phyloP scores from a whole-genome alignment of 371 early-diverging fungal genomes.

The Mortierella sp. region DNA sequence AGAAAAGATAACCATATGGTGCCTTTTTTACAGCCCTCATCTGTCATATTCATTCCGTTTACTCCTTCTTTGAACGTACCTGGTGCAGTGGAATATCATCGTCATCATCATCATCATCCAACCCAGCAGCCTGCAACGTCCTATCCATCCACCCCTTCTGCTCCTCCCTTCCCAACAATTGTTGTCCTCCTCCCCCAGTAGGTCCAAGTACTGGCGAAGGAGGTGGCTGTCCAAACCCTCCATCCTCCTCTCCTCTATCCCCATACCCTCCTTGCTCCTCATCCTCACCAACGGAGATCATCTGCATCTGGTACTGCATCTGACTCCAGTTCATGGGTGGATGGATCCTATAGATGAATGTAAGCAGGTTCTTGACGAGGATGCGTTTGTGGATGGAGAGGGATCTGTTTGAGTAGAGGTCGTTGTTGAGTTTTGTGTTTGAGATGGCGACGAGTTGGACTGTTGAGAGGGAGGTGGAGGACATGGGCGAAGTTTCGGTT shows the following conservation, averaged over 20 bases:
- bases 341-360: slow-evolving; percentile 28
- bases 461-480: slow-evolving; percentile 17
- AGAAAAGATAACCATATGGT: no score
- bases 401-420: slow-evolving; percentile 42
- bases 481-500: background rate
- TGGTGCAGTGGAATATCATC: slow-evolving; percentile 1
- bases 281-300: slow-evolving; percentile 13
- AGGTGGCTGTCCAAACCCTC: background rate
- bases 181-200: background rate
- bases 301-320: slow-evolving; percentile 23
- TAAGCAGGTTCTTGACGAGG: slow-evolving; percentile 45
- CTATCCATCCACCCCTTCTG: slow-evolving; percentile 53
- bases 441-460: slow-evolving; percentile 32
- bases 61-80: background rate
- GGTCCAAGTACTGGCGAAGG: background rate
- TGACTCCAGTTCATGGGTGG: slow-evolving; percentile 29
- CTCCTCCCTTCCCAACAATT: slow-evolving; percentile 36
- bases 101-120: slow-evolving; percentile 28
- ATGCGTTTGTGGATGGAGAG: slow-evolving; percentile 42
- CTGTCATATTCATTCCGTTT: no score
- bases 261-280: background rate
- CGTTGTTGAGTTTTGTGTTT: slow-evolving; percentile 39
- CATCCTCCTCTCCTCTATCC: background rate
- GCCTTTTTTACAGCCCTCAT: no score
- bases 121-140: slow-evolving; percentile 45